These are phyloP conservation scores for Fusarium lyarnte DNA, from an alignment of 2,329 filamentous ascomycete genomes.

Conservation along the genomic window DNA sequence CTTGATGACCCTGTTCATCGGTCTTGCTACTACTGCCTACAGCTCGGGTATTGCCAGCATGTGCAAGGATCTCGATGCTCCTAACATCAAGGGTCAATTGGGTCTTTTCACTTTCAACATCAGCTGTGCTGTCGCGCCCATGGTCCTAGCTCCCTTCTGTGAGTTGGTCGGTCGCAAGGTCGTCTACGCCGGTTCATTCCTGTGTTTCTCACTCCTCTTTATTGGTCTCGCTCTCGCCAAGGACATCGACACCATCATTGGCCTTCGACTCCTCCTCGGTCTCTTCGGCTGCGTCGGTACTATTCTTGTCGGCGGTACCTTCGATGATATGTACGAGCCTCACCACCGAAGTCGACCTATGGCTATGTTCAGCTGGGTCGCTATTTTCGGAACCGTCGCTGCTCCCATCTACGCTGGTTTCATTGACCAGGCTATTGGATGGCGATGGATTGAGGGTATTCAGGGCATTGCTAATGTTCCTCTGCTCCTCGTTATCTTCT, in stretches of 20 bases:
- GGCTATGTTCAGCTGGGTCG: conserved; percentile 40
- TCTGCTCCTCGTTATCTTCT: conserved; percentile 28
- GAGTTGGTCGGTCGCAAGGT: conserved; percentile 35
- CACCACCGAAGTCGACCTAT: conserved; percentile 36
- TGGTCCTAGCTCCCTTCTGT: conserved; percentile 33
- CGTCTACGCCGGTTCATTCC: conserved; percentile 30
- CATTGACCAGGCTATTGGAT: conserved; percentile 33
- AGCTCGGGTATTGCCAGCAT: conserved; percentile 36
- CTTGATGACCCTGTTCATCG: conserved; percentile 37
- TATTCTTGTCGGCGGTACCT: conserved; percentile 37
- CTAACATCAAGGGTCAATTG: conserved; percentile 33
- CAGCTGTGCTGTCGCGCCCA: conserved; percentile 35
- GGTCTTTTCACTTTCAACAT: conserved; percentile 39
- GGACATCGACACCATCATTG: conserved; percentile 35
- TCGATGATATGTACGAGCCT: conserved; percentile 40
- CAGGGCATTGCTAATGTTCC: conserved; percentile 36
- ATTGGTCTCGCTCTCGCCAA: conserved; percentile 33
- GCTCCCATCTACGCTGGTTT: conserved; percentile 37
- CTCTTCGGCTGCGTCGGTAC: conserved; percentile 40
- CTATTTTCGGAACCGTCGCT: conserved; percentile 37
- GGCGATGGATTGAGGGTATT: conserved; percentile 39
- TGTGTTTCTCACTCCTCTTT: conserved; percentile 36
- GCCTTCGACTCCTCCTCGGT: conserved; percentile 31
- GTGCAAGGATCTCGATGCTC: conserved; percentile 24
- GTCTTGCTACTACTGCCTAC: conserved; percentile 34